Conservation (phyloP, 495 filamentous ascomycete species). For the Trichoderma virens region DNA sequence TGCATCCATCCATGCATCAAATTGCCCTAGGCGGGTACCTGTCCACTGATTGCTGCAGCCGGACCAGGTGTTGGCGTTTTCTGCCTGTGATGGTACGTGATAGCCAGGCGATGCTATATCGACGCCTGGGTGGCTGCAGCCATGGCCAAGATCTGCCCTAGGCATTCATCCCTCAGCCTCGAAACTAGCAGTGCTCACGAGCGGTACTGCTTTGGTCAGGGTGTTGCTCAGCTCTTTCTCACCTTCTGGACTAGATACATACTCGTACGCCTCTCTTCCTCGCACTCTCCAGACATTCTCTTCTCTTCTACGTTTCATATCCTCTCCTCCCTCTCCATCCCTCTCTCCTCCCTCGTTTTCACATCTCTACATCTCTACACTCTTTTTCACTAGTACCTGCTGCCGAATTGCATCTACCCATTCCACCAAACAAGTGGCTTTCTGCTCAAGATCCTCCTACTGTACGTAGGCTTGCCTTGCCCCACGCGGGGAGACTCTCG, state of each 20-base stretch:
- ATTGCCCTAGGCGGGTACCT: neutral
- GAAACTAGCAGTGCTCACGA: neutral
- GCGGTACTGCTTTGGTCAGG: neutral
- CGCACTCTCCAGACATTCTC: neutral
- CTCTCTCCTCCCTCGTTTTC: neutral
- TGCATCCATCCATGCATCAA: neutral
- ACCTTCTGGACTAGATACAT: no score
- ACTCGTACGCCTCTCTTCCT: neutral
- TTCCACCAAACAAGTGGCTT: neutral
- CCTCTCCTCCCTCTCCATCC: neutral
- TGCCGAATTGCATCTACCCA: neutral
- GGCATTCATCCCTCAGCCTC: neutral
- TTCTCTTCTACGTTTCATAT: neutral
- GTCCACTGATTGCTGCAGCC: neutral
- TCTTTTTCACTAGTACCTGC: neutral
- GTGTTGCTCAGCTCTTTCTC: neutral
- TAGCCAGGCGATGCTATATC: neutral
- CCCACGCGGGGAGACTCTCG: neutral
- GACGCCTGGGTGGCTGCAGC: constrained; percentile 8
- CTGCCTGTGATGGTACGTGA: neutral
- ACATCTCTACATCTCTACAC: neutral
- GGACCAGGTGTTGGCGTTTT: neutral
- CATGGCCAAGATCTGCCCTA: neutral
- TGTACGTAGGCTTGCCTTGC: no score
- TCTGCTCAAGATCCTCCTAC: no score